Base-by-base conservation (phyloP, 352 stramenopile genomes). In the Pythium aristosporum region DNA sequence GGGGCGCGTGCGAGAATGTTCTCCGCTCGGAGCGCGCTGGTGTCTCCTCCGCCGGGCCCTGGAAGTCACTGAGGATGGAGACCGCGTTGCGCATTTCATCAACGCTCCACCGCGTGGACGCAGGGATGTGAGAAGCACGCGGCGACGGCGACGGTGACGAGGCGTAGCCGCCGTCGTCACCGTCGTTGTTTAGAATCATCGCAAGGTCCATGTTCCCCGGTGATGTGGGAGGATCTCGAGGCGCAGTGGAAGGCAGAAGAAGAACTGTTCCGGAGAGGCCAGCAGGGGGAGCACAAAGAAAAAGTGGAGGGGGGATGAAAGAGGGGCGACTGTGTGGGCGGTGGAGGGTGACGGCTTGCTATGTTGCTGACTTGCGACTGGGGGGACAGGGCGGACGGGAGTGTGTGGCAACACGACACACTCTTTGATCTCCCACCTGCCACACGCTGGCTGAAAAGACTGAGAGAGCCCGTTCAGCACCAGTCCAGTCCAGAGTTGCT, bases 31-130 rank as follows among this genome's bases (percentile, higher is more conserved):
- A 51, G 51, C 32, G 39, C 25, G 39, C 41, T 48, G 25, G 1
- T 37, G 34, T 4, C 20, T 39, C 30, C 7, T 42, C 13, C 3
- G 18, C 30, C 0, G 61, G 51, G 11, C 21, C 36, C 43, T 84
- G 78, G 54, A 88, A 85, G 68, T 88, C 81, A 61, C 84, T 79
- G 30, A 88, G 73, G 66, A 88, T 86, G 54, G 74, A 69, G 46
- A 89, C 80, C 52, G 78, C 78, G 65, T 73, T 84, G 51, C 78
- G 76, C 63, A 86, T 76, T 63, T 88, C 80, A 57, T 83, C 73
- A 21, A 72, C 47, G 48, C 72, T 83, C 75, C 74, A 86, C 8
- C 57, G 66, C 6, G 63, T 57, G 9, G 61, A 64, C 49, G 49
- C 55, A 13, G 61, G 36, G 20, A 66, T 52, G 55, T 60, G 37